Conservation (phyloP, 2,329 filamentous ascomycete genomes). For the Reticulascus tulasneorum region DNA sequence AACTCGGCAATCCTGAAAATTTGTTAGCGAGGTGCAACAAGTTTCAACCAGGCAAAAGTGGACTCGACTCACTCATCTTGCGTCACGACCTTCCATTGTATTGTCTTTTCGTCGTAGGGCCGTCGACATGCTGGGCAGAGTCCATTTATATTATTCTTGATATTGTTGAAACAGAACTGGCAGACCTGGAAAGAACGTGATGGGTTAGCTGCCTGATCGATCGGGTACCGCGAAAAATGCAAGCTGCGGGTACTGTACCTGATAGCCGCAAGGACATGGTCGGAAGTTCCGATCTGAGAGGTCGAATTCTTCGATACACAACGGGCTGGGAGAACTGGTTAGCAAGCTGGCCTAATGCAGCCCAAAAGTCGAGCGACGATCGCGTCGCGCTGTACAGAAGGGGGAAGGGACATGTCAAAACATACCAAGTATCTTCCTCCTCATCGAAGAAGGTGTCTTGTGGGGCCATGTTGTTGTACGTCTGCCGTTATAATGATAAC, state of each 20-base stretch:
- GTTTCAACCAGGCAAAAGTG: background rate
- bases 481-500: too few relatives aligned
- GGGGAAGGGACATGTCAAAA: constrained; percentile 15
- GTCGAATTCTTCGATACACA: constrained; percentile 99
- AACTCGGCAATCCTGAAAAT: constrained; percentile 64
- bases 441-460: constrained; percentile 70
- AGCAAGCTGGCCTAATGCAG: constrained; percentile 14
- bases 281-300: constrained; percentile 95
- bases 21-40: constrained; percentile 18
- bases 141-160: constrained; percentile 96
- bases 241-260: constrained; percentile 65
- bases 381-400: constrained; percentile 1
- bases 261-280: constrained; percentile 95
- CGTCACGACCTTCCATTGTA: constrained; percentile 93
- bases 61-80: constrained; percentile 75
- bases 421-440: constrained; percentile 66
- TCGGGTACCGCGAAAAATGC: background rate
- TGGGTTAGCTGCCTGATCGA: constrained; percentile 8
- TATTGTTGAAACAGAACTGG: constrained; percentile 99
- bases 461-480: constrained; percentile 58
- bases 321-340: constrained; percentile 59
- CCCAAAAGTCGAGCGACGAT: background rate
- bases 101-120: constrained; percentile 94
- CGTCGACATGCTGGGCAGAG: constrained; percentile 95
- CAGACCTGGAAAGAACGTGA: constrained; percentile 64